Evolutionary conservation across 1,284 basidiomycete species (phyloP), one percentile per base, ranked within the genome.

Genomic region (Apiotrichum domesticum): DNA sequence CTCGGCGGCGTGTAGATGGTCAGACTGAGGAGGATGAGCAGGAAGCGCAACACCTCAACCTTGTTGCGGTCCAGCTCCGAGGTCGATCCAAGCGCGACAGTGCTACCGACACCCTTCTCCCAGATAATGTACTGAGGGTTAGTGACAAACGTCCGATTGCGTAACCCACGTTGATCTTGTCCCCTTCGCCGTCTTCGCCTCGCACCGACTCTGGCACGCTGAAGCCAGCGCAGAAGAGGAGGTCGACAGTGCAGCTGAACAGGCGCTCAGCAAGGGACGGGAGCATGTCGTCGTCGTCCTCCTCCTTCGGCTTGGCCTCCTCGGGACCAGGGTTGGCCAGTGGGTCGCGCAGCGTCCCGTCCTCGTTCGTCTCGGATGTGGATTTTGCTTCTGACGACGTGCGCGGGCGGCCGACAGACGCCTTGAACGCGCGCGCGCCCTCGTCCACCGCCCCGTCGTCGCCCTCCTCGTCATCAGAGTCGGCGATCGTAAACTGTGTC

Each of bases 151-250:
- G 13, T 3, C 3, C 6, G 7, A 8, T 39, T 39, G 9, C 4
- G 37, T 1, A 33, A 66, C 73, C 58, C 60, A 74, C 72, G 72
- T 90, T 88, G 58, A 95, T 87, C 76, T 93, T 91, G 71, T 91
- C 66, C 9, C 66, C 63, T 10, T 48, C 82, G 63, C 86, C 84
- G 69, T 88, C 86, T 42, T 85, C 54, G 10, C 70, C 83, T 67
- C 87, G 85, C 41, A 90, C 81, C 69, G 83, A 85, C 37, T 83
- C 82, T 6, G 91, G 88, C 13, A 95, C 78, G 1, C 89, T 94
- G 70, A 95, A 94, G 10, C 89, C 90, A 65, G 89, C 93, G 68
- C 89, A 91, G 74, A 94, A 96, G 41, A 94, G 75, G 34, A 95
- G 79, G 70, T 95, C 91, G 59, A 91, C 82, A 6, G 89, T 78